Conservation (phyloP, 345 rosid genomes). For the Salix viminalis region DNA sequence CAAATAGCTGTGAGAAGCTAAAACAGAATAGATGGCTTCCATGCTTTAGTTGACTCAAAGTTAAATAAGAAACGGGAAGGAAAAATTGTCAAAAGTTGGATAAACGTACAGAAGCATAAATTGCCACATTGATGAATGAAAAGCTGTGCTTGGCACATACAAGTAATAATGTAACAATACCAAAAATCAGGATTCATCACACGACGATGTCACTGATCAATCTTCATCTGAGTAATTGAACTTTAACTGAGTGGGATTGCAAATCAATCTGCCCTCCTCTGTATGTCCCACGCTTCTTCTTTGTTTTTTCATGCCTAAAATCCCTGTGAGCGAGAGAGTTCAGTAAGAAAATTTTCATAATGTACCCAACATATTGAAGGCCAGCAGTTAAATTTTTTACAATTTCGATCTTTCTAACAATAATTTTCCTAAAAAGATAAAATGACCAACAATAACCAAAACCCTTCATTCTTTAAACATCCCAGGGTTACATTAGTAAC, state of each 20-base stretch:
- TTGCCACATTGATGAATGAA: background rate
- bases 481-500: background rate
- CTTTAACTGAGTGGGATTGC: slow-evolving; percentile 74
- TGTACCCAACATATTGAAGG: background rate
- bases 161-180: background rate
- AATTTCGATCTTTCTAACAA: background rate
- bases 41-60: background rate
- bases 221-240: slow-evolving; percentile 82
- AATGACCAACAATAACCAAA: background rate
- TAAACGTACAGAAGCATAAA: background rate
- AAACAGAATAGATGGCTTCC: background rate
- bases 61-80: background rate
- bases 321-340: slow-evolving; percentile 39
- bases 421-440: background rate
- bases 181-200: background rate
- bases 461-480: background rate
- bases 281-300: slow-evolving; percentile 93
- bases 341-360: background rate
- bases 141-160: background rate
- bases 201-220: background rate
- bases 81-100: background rate
- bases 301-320: slow-evolving; percentile 93
- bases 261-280: slow-evolving; percentile 91
- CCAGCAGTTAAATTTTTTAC: background rate
- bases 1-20: background rate